Evolutionary conservation across 2,329 filamentous ascomycete genomes (phyloP), one percentile per base, ranked within the genome.

Genomic region (Paraphaeosphaeria sporulosa): DNA sequence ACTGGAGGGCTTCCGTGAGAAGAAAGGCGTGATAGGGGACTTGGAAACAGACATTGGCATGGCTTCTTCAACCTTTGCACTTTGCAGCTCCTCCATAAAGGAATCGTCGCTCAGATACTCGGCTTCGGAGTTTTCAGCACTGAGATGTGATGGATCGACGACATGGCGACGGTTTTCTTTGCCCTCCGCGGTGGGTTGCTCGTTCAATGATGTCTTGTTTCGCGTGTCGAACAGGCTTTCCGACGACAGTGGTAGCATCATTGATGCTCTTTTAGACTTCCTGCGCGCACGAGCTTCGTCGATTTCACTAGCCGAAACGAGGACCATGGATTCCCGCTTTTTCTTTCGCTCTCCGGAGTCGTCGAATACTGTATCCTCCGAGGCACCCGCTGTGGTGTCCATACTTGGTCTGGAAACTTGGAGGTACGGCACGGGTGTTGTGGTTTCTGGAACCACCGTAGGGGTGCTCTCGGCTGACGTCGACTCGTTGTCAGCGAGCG

Each of bases 51-150:
- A 85, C 64, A 96, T 87, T 2, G 92, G 90, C 72, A 89, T 90
- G n/a, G 93, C 93, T 79, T 97, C 88, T 72, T 95, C 86, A 19
- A 96, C 81, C 2, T 90, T 93, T 30, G 93, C 93, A 57, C 87
- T 90, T 69, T 92, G 90, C 57, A 96, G 80, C 78, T 96, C 93
- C 59, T 96, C 91, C 86, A 96, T 90, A 63, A 94, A 86, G 17
- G 88, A 90, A 71, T 95, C 92, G 74, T 94, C 91, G n/a, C 90
- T 89, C 43, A 87, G 79, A 72, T 85, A 85, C 44, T 84, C 81
- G 21, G 76, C 70, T 55, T 81, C 77, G 10, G 76, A 78, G 55
- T 79, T 76, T 13, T 80, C 79, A 27, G 73, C 72, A 49, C 71
- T 71, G 17, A 75, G 66, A 40, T 79, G 73, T 15, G 80, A 66